Percentiles rank a stretch among this genome's conserved stretches.
These are phyloP conservation scores for Zygosaccharomyces rouxii DNA, from an alignment of 805 yeast genomes.

Conservation along the genomic window DNA sequence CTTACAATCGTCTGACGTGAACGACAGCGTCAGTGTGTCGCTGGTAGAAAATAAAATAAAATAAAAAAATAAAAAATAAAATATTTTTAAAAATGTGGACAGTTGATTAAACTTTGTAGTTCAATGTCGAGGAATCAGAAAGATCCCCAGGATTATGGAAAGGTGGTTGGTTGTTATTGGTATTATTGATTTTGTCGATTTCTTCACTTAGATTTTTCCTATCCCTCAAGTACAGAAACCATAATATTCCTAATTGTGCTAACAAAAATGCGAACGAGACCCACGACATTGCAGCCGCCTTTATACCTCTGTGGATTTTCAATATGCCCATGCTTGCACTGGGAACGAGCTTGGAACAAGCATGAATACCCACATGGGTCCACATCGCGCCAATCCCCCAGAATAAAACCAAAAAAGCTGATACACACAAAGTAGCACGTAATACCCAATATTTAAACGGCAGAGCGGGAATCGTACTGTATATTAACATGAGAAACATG, in stretches of 20 bases:
- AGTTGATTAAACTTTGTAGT: constrained; percentile 8
- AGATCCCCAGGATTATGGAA: background rate
- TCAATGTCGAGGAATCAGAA: constrained; percentile 17
- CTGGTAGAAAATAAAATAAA: background rate
- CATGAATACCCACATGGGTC: constrained; percentile 51
- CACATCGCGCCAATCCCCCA: constrained; percentile 69
- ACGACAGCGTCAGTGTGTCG: constrained; percentile 5
- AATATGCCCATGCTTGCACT: constrained; percentile 50
- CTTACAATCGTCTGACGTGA: background rate
- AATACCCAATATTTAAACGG: constrained; percentile 38
- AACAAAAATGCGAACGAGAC: constrained; percentile 48
- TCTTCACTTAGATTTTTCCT: constrained; percentile 21
- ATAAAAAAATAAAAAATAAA: background rate
- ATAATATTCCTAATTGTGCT: constrained; percentile 39
- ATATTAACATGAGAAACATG: constrained; percentile 41
- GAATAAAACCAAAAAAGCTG: constrained; percentile 39
- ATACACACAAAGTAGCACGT: constrained; percentile 31
- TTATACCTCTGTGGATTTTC: constrained; percentile 41
- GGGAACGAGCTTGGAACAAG: constrained; percentile 43
- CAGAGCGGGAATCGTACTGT: constrained; percentile 44
- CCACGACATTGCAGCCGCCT: constrained; percentile 62
- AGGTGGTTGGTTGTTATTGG: constrained; percentile 3
- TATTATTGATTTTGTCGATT: constrained; percentile 14
- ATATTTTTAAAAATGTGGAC: too few species aligned
- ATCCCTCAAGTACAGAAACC: constrained; percentile 37